A percentile compares a stretch with the other conserved stretches of the same genome.
phyloP scores from a whole-genome alignment of 768 basidiomycete species.

The Suillus sp. region DNA sequence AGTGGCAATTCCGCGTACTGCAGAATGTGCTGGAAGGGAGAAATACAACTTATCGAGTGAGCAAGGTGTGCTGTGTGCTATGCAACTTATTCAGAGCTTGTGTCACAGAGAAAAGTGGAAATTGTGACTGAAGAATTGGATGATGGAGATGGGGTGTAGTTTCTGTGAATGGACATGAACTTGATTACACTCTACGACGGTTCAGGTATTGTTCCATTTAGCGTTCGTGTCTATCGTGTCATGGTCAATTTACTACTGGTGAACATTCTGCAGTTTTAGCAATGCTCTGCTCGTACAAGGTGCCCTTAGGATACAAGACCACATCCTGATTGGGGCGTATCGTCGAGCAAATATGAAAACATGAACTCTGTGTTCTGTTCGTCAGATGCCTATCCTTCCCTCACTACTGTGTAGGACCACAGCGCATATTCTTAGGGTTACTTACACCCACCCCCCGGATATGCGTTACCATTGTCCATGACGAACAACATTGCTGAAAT shows the following conservation, averaged over 20 bases:
- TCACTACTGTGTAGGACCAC: not conserved
- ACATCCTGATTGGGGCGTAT: conserved; percentile 72
- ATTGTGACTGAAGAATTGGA: conserved; percentile 64
- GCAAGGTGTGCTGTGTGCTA: not conserved
- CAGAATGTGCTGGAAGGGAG: conserved; percentile 67
- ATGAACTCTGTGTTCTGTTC: conserved; percentile 8
- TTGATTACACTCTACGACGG: not conserved
- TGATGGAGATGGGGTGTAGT: conserved; percentile 54
- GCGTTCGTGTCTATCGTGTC: conserved; percentile 10
- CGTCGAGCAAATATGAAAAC: conserved; percentile 64
- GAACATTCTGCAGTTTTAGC: conserved; percentile 11
- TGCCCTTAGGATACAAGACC: conserved; percentile 65
- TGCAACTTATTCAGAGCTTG: conserved; percentile 14
- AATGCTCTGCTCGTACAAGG: conserved; percentile 67
- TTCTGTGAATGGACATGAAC: not conserved
- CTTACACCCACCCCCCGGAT: not conserved
- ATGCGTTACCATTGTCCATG: not conserved
- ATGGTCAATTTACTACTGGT: not conserved
- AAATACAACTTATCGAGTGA: conserved; percentile 67
- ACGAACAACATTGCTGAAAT: conserved; percentile 1
- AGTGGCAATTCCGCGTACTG: conserved; percentile 70
- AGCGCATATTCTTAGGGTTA: not conserved
- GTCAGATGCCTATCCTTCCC: not conserved
- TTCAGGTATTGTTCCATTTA: conserved; percentile 14
- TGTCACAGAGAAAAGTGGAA: conserved; percentile 61